Evolutionary conservation across 2,329 filamentous ascomycete genomes (phyloP).

Genomic region (Teratosphaeria zuluensis): DNA sequence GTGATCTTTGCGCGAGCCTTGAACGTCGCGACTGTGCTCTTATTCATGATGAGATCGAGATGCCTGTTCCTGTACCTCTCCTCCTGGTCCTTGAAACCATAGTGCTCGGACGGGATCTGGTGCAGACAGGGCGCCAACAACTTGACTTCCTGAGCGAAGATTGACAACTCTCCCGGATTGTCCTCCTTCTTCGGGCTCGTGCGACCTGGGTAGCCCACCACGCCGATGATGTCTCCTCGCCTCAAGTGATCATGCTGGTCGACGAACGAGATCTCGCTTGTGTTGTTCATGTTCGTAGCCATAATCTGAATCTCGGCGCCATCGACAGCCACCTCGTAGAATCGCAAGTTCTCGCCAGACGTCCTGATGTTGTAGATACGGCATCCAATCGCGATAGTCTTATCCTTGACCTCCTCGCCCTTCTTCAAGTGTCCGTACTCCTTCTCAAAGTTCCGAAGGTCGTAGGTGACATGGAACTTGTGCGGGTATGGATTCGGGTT

Average conservation of each 20-base stretch:
- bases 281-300: conserved; percentile 74
- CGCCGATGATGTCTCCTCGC: conserved; percentile 85
- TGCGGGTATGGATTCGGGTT: conserved; percentile 83
- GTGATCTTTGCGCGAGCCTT: conserved; percentile 80
- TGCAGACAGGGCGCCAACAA: conserved; percentile 87
- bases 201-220: conserved; percentile 72
- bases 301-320: conserved; percentile 80
- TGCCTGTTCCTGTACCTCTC: conserved; percentile 88
- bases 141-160: conserved; percentile 79
- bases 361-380: conserved; percentile 83
- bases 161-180: conserved; percentile 68
- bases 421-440: conserved; percentile 77
- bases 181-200: conserved; percentile 78
- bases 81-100: conserved; percentile 92
- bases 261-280: conserved; percentile 62
- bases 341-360: conserved; percentile 74
- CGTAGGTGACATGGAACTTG: conserved; percentile 80
- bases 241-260: conserved; percentile 83
- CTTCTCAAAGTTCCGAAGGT: conserved; percentile 68
- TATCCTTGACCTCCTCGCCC: conserved; percentile 70
- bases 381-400: conserved; percentile 66
- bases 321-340: conserved; percentile 76
- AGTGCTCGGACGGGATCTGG: conserved; percentile 80
- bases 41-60: conserved; percentile 95
- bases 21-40: conserved; percentile 72